Percentiles rank a stretch among this genome's conserved stretches.
Conservation (phyloP, 495 filamentous ascomycete genomes). For the Podospora pseudocomata region DNA sequence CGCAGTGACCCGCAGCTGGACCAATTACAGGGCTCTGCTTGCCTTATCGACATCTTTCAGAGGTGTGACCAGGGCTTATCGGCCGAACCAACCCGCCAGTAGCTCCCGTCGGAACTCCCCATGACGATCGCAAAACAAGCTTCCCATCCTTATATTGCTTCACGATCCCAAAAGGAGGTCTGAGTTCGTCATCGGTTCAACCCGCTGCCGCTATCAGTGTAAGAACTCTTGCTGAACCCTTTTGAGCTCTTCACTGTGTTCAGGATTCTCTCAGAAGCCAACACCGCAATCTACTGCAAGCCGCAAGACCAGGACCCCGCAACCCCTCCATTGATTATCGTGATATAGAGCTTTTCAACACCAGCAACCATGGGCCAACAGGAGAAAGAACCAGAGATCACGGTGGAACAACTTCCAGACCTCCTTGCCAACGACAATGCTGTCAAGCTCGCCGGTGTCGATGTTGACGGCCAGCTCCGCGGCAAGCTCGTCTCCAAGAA, state of each 20-base stretch:
- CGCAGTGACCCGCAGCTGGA: not conserved
- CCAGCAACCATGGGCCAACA: slow-evolving; percentile 5
- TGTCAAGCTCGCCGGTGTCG: slow-evolving; percentile 88
- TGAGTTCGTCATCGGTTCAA: not conserved
- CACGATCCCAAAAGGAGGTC: not conserved
- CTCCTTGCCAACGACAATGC: slow-evolving; percentile 71
- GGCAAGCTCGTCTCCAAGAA: slow-evolving; percentile 95
- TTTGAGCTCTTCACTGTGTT: not conserved
- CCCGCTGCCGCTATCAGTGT: not conserved
- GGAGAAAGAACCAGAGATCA: slow-evolving; percentile 34
- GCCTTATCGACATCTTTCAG: not conserved
- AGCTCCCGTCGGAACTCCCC: not conserved
- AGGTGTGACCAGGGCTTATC: not conserved
- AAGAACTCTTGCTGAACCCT: not conserved
- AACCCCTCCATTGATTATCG: not conserved
- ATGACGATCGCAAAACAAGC: not conserved
- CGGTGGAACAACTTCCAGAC: slow-evolving; percentile 58
- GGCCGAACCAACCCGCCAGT: not conserved
- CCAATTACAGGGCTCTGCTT: not conserved
- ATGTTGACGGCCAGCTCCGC: slow-evolving; percentile 86
- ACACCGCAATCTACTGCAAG: not conserved
- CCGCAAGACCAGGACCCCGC: not conserved
- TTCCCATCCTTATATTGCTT: not conserved
- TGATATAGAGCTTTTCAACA: slow-evolving; percentile 13
- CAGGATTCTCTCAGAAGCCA: not conserved